Evolutionary conservation across 2,329 filamentous ascomycete species (phyloP), one percentile per base, ranked within the genome.

Genomic region (Trichoderma atrobrunneum): DNA sequence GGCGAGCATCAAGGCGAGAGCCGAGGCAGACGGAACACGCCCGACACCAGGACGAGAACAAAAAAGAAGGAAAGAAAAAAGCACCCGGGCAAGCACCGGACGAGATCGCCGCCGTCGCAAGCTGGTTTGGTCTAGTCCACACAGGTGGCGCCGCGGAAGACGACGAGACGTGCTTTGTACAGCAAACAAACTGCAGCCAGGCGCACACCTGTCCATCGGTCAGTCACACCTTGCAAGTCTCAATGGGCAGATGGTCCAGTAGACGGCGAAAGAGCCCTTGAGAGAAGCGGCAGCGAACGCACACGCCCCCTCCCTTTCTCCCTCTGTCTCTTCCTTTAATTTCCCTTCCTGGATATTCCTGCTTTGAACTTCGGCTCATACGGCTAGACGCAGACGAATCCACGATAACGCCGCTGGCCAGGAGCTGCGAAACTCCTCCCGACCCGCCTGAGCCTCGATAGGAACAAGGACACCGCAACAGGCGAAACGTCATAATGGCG

Each of bases 401-500:
- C 39, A 16, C 57, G 43, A 70, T 36, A 36, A 62, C 71, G 60
- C 51, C 56, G 34, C 26, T 60, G 24, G 36, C 36, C 34, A 67
- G 61, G 56, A 57, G 21, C 39, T 24, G 61, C 18, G 36, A 62
- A n/a, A 69, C 60, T 43, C 34, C 3, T 43, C 60, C 32, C n/a
- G 54, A 60, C 60, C 60, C 60, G 60, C 32, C 39, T 43, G 60
- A 43, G 48, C 39, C 39, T 43, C 39, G 51, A 64, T 43, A 28
- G 30, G 51, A 60, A 61, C 28, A 21, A 54, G 7, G 64, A 67
- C n/a, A 39, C 3, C 28, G 10, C 61, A 39, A 43, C 39, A 43
- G 16, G 10, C 28, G 7, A 66, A 32, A 61, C 70, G 59, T 73
- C 67, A 76, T 75, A 75, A 95, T 95, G 92, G 91, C 86, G 32